phyloP scores from a whole-genome alignment of 2,329 filamentous ascomycete species.

The Diaporthe sp. region DNA sequence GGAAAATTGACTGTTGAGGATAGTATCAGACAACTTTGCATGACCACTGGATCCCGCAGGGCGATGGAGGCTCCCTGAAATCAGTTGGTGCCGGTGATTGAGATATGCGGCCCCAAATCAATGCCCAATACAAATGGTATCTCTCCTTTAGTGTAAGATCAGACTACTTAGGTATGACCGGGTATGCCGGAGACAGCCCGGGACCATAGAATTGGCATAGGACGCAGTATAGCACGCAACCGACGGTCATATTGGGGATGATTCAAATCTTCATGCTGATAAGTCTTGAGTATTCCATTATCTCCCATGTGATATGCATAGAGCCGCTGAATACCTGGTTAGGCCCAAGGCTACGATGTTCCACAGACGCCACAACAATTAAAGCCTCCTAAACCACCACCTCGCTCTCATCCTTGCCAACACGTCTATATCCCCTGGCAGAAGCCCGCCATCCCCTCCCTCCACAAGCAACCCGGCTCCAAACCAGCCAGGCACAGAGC shows the following conservation, averaged over 20 bases:
- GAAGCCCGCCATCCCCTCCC: neutral
- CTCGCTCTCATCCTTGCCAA: slow-evolving; percentile 25
- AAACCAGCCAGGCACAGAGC: slow-evolving; percentile 27
- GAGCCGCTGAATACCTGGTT: neutral
- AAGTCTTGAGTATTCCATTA: neutral
- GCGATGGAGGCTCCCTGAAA: too few relatives aligned
- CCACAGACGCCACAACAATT: neutral
- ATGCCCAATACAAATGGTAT: too few relatives aligned
- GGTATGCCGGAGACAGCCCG: too few relatives aligned
- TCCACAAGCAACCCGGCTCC: neutral
- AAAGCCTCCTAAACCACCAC: neutral
- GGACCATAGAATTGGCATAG: neutral
- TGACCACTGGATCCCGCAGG: too few relatives aligned
- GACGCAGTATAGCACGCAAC: neutral
- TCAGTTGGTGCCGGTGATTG: too few relatives aligned
- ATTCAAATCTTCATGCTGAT: neutral
- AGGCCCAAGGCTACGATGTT: neutral
- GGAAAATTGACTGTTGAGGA: too few relatives aligned
- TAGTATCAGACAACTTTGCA: too few relatives aligned
- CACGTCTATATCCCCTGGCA: slow-evolving; percentile 7
- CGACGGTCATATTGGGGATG: too few relatives aligned
- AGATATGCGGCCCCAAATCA: too few relatives aligned
- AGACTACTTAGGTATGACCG: too few relatives aligned
- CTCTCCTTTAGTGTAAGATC: too few relatives aligned
- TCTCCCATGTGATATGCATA: too few relatives aligned